Evolutionary conservation across 768 basidiomycete genomes (phyloP).

Genomic region (Macrolepiota albuminosa): DNA sequence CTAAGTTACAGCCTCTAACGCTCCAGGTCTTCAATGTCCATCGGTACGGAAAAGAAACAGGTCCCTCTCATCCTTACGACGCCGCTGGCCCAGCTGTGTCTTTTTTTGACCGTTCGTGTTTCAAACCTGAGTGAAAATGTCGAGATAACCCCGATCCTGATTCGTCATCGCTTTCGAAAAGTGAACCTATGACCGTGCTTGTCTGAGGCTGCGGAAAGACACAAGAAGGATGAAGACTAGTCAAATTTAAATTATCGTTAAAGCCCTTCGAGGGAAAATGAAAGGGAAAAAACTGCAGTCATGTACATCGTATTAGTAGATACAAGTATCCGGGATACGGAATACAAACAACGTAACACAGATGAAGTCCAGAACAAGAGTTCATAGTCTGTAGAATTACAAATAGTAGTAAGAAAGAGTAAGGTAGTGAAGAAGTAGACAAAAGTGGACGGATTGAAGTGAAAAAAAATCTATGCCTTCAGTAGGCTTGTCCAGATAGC

Average conservation of each 20-base stretch:
- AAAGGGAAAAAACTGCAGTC: background rate
- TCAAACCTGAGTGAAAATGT: background rate
- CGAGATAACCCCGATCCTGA: background rate
- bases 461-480: background rate
- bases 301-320: background rate
- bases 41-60: background rate
- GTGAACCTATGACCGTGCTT: too few relatives aligned
- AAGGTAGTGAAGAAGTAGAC: background rate
- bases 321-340: background rate
- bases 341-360: background rate
- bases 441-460: background rate
- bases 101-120: background rate
- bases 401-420: background rate
- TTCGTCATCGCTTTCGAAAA: background rate
- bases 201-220: too few relatives aligned
- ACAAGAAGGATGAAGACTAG: too few relatives aligned
- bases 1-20: background rate
- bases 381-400: background rate
- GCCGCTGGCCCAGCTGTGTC: background rate
- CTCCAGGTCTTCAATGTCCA: background rate
- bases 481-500: conserved; percentile 3
- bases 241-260: background rate
- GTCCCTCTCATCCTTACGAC: background rate
- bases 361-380: background rate
- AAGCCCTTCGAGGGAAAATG: background rate